Conservation (phyloP, 2,329 filamentous ascomycete genomes). For the Pyrenochaeta sp. region DNA sequence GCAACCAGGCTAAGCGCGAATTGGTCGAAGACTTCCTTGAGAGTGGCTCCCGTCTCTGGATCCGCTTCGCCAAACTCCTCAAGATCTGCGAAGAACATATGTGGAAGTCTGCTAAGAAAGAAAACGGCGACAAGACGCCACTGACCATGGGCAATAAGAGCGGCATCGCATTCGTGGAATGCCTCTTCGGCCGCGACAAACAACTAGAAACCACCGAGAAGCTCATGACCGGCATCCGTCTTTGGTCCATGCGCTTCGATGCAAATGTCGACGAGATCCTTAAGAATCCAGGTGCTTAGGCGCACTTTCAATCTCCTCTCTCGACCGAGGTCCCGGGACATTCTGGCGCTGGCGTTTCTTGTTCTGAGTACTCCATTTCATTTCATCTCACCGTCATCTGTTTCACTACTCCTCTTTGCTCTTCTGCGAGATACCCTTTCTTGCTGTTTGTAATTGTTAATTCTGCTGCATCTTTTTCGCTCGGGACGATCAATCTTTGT, state of each 20-base stretch:
- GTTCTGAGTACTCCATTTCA: constrained; percentile 26
- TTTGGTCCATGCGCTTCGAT: constrained; percentile 94
- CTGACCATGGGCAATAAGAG: constrained; percentile 85
- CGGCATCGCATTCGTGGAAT: constrained; percentile 93
- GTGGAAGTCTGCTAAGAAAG: constrained; percentile 82
- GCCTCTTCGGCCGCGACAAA: constrained; percentile 90
- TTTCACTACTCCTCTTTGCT: constrained; percentile 37
- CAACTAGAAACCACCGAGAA: constrained; percentile 90
- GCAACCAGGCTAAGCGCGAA: constrained; percentile 75
- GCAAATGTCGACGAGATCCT: constrained; percentile 95
- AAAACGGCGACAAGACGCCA: constrained; percentile 67
- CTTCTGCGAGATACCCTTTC: constrained; percentile 51
- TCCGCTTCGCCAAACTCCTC: constrained; percentile 83
- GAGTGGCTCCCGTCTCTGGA: constrained; percentile 84
- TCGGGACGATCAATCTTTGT: constrained; percentile 42
- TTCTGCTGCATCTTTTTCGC: constrained; percentile 45
- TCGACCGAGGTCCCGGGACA: constrained; percentile 25
- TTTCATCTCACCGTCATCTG: constrained; percentile 23
- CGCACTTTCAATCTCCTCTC: too few species aligned
- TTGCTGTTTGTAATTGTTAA: constrained; percentile 45
- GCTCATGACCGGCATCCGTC: constrained; percentile 85
- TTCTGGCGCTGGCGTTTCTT: constrained; percentile 38
- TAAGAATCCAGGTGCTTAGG: constrained; percentile 55
- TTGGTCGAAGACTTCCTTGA: constrained; percentile 90
- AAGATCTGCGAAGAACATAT: constrained; percentile 94